These are phyloP conservation scores for Alternaria solani DNA, from an alignment of 2,329 filamentous ascomycete species.

Conservation along the genomic window DNA sequence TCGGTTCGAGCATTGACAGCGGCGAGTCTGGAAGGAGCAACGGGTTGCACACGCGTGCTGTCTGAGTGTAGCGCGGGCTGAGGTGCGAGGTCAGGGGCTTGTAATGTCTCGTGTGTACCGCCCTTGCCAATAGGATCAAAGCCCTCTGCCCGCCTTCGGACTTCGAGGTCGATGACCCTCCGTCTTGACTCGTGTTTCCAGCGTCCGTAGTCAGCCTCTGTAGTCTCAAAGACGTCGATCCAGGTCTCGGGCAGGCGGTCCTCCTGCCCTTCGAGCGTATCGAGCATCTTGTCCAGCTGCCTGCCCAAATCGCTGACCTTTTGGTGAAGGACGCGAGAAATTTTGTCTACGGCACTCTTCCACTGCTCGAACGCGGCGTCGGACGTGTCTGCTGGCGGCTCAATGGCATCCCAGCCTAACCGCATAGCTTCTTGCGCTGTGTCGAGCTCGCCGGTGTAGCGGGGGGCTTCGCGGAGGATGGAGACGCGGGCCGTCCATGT, in stretches of 20 bases:
- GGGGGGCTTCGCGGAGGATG: constrained; percentile 77
- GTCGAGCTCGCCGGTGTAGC: constrained; percentile 69
- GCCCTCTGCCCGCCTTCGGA: constrained; percentile 36
- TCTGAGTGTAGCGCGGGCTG: neutral
- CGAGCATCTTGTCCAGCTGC: constrained; percentile 83
- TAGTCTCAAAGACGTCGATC: constrained; percentile 83
- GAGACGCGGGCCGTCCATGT: constrained; percentile 80
- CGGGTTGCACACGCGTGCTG: neutral
- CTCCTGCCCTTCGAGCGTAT: constrained; percentile 80
- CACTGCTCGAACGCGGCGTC: constrained; percentile 44
- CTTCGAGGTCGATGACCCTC: constrained; percentile 73
- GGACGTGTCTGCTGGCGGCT: constrained; percentile 45
- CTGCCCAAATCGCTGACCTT: constrained; percentile 75
- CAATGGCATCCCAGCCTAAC: constrained; percentile 71
- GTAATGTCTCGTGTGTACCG: constrained; percentile 11
- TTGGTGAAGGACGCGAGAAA: constrained; percentile 69
- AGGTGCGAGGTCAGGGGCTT: constrained; percentile 17
- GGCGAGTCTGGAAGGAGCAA: neutral
- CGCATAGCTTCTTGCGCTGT: constrained; percentile 71
- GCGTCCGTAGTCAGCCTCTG: constrained; percentile 78
- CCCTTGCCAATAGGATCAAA: constrained; percentile 6
- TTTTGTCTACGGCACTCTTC: constrained; percentile 56
- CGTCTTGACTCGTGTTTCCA: constrained; percentile 84
- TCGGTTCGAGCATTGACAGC: constrained; percentile 1
- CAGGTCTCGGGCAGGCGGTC: constrained; percentile 87